phyloP scores from a whole-genome alignment of 106 monocot species.

The Vanilla planifolia region DNA sequence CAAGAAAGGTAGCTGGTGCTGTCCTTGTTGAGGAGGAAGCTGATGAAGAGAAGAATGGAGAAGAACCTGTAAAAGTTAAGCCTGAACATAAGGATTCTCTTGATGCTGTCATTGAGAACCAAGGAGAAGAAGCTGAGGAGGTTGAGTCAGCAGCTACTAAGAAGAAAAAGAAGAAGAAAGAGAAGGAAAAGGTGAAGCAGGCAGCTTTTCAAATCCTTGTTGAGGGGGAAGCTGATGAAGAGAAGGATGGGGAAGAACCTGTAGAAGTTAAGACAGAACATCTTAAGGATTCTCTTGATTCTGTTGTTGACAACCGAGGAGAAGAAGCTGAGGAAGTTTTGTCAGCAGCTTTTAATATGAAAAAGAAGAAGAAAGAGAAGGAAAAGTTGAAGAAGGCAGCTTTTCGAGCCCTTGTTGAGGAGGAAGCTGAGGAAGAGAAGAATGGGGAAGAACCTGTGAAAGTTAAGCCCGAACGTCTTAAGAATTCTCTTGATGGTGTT shows the following conservation, averaged over 20 bases:
- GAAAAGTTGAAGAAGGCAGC: no score
- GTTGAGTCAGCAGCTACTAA: conserved; percentile 49
- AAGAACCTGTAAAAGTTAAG: conserved; percentile 2
- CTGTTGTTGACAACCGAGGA: no score
- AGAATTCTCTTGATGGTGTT: conserved; percentile 23
- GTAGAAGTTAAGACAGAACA: no score
- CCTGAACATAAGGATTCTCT: conserved; percentile 10
- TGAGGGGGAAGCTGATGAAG: conserved; percentile 20
- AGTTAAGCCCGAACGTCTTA: neutral
- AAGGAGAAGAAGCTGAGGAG: conserved; percentile 25
- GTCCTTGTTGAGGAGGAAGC: conserved; percentile 7
- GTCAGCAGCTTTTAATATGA: no score
- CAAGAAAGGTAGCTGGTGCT: conserved; percentile 47
- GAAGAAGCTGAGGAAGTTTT: no score
- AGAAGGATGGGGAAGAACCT: no score
- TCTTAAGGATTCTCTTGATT: no score
- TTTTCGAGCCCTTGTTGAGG: no score
- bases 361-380: no score
- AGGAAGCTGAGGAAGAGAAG: no score
- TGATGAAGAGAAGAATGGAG: no score
- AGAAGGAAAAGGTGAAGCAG: conserved; percentile 63
- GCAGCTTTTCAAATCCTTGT: conserved; percentile 26
- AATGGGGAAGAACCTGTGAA: conserved; percentile 11
- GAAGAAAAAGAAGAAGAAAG: conserved; percentile 86
- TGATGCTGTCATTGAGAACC: conserved; percentile 40